Evolutionary conservation across 225 moss, liverwort and hornwort species (phyloP), one percentile per base, ranked within the genome.

Genomic region (Anthoceros angustus): DNA sequence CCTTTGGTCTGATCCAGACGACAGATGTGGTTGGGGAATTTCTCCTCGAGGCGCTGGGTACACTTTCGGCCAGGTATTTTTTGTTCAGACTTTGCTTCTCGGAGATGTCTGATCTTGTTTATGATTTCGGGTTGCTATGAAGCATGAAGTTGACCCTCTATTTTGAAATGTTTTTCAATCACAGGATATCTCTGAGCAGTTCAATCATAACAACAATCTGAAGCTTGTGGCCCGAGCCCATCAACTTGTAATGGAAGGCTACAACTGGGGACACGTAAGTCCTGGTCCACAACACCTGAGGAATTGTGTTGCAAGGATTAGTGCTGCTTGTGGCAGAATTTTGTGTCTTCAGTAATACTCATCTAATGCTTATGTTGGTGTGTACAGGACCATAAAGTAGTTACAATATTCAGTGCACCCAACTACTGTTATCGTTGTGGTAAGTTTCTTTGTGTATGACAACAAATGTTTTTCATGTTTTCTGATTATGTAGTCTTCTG

Each of bases 1-100:
- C 14, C 66, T 66, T 0, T 66, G 66, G 66, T 66, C 66, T 66
- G 66, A 66, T 66, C 66, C 66, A 24, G 66, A 66, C 43, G 66
- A 66, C 43, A 41, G 66, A 0, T 66, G 66, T 66, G 66, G 66
- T 66, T 66, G 66, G 66, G 66, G 66, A 2, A 66, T 66, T 42
- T 66, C 66, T 14, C 66, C 66, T 66, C 66, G 66, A 10, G 66
- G 66, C 42, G 66, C 66, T 42, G 66, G 66, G n/a, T 66, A 66
- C 41, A 66, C 66, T n/a, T 66, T 66, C 41, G 66, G 66, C 5
- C 42, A 42, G 40, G 66, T 66, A 41, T 41, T 25, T n/a, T 0
- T 41, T 7, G 12, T 41, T 12, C 38, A 2, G 41, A 23, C 8
- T 64, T 25, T 39, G n/a, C n/a, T n/a, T n/a, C n/a, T n/a, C n/a